Base-by-base conservation (phyloP, 139 green algal genomes). In the Pleodorina starrii region DNA sequence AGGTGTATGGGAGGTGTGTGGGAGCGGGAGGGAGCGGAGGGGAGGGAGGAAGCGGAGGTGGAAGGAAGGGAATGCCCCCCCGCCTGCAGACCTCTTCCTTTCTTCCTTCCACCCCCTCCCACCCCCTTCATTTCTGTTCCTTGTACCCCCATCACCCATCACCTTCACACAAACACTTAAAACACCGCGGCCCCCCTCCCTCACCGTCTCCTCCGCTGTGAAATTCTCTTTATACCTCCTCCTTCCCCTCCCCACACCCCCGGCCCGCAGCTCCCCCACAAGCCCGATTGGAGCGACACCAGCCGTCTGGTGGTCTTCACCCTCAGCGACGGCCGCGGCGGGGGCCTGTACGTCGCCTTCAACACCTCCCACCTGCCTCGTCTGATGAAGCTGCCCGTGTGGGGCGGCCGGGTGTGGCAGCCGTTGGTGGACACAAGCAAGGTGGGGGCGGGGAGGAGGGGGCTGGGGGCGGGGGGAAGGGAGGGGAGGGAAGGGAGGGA, bases 201-300 rank as follows among this genome's bases (percentile, higher is more conserved):
- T n/a, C n/a, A n/a, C n/a, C n/a, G n/a, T n/a, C n/a, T n/a, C n/a
- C n/a, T n/a, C 63, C 19, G 29, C 32, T 66, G 54, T 66, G 63
- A 73, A 71, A 44, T 44, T 5, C 32, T 44, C 35, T 75, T 75
- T 27, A 48, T 9, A 17, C 71, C 43, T 46, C 29, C 16, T 23
- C 48, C 1, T 43, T 40, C 11, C 46, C 68, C 42, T 40, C 10
- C 42, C 32, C 27, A 10, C 59, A 38, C 27, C 42, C 0, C 60
- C 29, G 3, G 23, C 60, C 32, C 82, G 4, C 82, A 90, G 77
- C 40, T 86, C 44, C 85, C 94, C 38, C 43, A 89, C 86, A 84
- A 94, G 60, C 97, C 98, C 43, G 97, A 99, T 85, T 99, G 97
- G 97, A 94, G 86, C 5, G 97, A 99, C n/a, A 92, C 87, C 57